Evolutionary conservation across 2,329 filamentous ascomycete genomes (phyloP).

Genomic region (Hypocrella siamensis): DNA sequence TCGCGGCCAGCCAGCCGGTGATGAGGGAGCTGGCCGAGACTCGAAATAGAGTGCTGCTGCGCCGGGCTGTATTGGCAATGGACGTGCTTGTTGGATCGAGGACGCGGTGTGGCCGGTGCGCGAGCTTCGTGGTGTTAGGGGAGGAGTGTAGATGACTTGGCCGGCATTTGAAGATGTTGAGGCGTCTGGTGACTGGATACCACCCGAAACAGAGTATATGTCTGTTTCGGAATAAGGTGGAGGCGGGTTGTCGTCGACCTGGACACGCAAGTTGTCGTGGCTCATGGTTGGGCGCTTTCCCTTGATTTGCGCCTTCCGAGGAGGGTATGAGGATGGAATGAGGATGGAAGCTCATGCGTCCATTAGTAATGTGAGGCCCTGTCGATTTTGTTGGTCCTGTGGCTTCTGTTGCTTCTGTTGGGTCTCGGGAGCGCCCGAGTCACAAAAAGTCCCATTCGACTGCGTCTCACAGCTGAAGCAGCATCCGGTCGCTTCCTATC

Average conservation of each 20-base stretch:
- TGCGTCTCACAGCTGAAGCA: too few species aligned
- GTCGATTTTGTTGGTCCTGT: too few species aligned
- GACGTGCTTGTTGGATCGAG: background rate
- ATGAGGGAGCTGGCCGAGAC: slow-evolving; percentile 19
- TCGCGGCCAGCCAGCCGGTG: slow-evolving; percentile 3
- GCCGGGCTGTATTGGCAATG: too few species aligned
- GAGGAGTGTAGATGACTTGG: slow-evolving; percentile 32
- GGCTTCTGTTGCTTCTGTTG: too few species aligned
- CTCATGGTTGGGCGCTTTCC: slow-evolving; percentile 4
- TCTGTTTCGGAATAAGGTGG: slow-evolving; percentile 44
- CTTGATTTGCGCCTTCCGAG: background rate
- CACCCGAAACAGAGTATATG: slow-evolving; percentile 29
- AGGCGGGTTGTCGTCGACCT: slow-evolving; percentile 25
- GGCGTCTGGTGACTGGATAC: slow-evolving; percentile 10
- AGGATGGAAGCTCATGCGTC: too few species aligned
- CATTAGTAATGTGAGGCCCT: too few species aligned
- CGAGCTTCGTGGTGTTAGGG: slow-evolving; percentile 26
- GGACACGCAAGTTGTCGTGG: slow-evolving; percentile 6
- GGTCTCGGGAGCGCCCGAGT: too few species aligned
- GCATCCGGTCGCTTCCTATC: too few species aligned
- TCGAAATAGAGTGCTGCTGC: slow-evolving; percentile 26
- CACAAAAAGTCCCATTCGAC: too few species aligned
- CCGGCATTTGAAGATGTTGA: slow-evolving; percentile 22
- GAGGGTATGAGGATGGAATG: too few species aligned
- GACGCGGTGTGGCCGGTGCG: background rate